phyloP scores from a whole-genome alignment of 2,329 filamentous ascomycete species.

The Aspergillus alliaceus region DNA sequence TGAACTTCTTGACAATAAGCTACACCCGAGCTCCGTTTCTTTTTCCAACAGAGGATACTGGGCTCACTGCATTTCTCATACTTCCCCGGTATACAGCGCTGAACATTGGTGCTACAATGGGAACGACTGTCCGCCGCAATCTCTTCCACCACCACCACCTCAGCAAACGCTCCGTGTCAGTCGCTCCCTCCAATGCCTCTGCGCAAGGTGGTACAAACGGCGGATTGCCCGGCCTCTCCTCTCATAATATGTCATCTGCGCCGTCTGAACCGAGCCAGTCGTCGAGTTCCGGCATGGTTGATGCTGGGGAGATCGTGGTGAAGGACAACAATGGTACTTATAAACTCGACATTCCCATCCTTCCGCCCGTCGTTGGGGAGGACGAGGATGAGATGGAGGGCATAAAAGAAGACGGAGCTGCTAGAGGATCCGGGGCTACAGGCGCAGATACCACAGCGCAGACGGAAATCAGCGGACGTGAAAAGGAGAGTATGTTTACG shows the following conservation, averaged over 20 bases:
- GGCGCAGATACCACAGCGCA: conserved; percentile 54
- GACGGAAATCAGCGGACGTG: conserved; percentile 29
- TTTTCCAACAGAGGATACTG: neutral
- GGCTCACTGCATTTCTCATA: neutral
- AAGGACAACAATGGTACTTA: conserved; percentile 51
- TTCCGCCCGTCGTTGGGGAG: conserved; percentile 38
- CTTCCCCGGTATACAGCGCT: neutral
- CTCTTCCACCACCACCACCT: conserved; percentile 47
- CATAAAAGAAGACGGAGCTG: conserved; percentile 40
- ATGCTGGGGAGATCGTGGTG: conserved; percentile 51
- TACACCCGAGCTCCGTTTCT: neutral
- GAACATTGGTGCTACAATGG: conserved; percentile 18
- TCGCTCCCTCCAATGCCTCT: conserved; percentile 24
- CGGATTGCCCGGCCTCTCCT: conserved; percentile 22
- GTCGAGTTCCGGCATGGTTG: conserved; percentile 21
- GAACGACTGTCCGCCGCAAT: conserved; percentile 43
- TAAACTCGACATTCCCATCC: conserved; percentile 45
- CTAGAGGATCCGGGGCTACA: conserved; percentile 32
- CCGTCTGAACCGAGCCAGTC: conserved; percentile 22
- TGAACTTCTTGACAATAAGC: neutral
- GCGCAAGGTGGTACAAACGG: conserved; percentile 13
- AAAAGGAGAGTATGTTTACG: conserved; percentile 42
- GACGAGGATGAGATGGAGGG: conserved; percentile 44
- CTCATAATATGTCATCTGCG: conserved; percentile 22
- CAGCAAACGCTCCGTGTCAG: conserved; percentile 41